Evolutionary conservation across 768 basidiomycete species (phyloP), one percentile per base, ranked within the genome.

Genomic region (Gautieria morchelliformis): DNA sequence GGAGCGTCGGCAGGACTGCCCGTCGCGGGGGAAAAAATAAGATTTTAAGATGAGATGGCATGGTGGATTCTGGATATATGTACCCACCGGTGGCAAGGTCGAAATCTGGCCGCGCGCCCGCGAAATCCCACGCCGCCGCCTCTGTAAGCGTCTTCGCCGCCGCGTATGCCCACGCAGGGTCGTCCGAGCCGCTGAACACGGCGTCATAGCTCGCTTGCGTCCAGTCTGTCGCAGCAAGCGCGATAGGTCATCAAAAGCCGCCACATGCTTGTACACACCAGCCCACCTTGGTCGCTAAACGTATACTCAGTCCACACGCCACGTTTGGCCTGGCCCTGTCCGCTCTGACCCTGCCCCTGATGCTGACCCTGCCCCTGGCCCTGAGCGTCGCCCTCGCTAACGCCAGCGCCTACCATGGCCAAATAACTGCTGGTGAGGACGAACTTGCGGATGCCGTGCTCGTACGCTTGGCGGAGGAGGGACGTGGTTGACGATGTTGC

Each of bases 1-100:
- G 47, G 60, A 69, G 67, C 0, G 68, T 64, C 9, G 69, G 69
- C 33, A 67, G 64, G 49, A 70, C 69, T 70, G 14, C n/a, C n/a
- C n/a, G n/a, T n/a, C n/a, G 37, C 52, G 32, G 5, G 32, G 22
- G 47, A 53, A 10, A 56, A 7, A 22, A 55, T 22, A 19, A 47
- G n/a, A n/a, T n/a, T n/a, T n/a, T n/a, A n/a, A 33, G 41, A 33
- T n/a, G 6, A 52, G 19, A 48, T 30, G 46, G 20, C n/a, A 11
- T 27, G 27, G 2, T 27, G 2, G 5, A 22, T 48, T 48, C 14
- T n/a, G 40, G 9, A 41, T 14, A 41, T n/a, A n/a, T 41, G 10
- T 11, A 22, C 52, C 15, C 24, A 56, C 54, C 54, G 8, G 44
- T 56, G 14, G 54, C 17, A 46, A 56, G 54, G 33, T 56, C 54